Conservation (phyloP, 495 filamentous ascomycete species). For the Choiromyces venosus region DNA sequence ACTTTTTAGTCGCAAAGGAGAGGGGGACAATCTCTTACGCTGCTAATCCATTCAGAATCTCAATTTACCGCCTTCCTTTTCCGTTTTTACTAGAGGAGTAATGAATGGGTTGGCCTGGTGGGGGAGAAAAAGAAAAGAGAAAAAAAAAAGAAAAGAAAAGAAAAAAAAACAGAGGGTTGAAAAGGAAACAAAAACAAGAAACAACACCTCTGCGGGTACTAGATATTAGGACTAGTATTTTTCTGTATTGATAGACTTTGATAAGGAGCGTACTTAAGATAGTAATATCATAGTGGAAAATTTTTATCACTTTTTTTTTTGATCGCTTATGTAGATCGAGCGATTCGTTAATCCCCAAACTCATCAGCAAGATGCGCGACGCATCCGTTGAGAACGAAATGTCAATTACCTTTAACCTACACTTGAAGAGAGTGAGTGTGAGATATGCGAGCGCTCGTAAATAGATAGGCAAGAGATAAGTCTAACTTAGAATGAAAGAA, state of each 20-base stretch:
- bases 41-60: neutral
- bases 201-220: neutral
- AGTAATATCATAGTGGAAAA: neutral
- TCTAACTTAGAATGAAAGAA: neutral
- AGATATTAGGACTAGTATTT: neutral
- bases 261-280: neutral
- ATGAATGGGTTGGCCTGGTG: neutral
- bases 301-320: neutral
- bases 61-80: neutral
- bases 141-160: neutral
- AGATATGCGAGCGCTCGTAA: neutral
- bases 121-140: neutral
- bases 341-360: constrained; percentile 4
- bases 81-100: neutral
- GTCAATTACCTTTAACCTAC: neutral
- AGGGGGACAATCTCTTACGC: neutral
- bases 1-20: neutral
- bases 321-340: constrained; percentile 4
- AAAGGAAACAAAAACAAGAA: neutral
- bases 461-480: neutral
- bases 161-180: neutral
- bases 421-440: neutral
- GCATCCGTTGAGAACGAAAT: neutral
- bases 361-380: constrained; percentile 4
- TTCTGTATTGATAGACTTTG: neutral